Conservation (phyloP, 2,329 filamentous ascomycete genomes). For the Chalaropsis ovoidea region DNA sequence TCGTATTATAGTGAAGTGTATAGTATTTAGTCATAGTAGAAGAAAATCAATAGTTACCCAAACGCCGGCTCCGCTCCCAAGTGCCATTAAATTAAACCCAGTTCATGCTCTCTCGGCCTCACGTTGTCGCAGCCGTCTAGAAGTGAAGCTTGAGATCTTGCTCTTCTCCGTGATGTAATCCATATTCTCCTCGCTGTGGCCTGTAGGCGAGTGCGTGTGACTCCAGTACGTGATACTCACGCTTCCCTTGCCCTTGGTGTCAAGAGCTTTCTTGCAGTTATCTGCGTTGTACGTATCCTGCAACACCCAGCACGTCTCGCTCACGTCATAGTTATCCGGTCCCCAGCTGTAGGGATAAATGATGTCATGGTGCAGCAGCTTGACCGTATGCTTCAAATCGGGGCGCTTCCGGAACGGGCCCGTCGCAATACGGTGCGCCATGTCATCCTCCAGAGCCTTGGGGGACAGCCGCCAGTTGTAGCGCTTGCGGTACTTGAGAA, state of each 20-base stretch:
- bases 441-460: constrained; percentile 6
- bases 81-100: not conserved
- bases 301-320: constrained; percentile 28
- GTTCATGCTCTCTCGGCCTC: not conserved
- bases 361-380: constrained; percentile 27
- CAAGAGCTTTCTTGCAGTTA: constrained; percentile 27
- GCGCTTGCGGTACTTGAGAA: constrained; percentile 23
- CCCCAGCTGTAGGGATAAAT: constrained; percentile 30
- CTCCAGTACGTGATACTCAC: constrained; percentile 30
- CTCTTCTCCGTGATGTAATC: constrained; percentile 1
- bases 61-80: constrained; percentile 2
- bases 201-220: constrained; percentile 27
- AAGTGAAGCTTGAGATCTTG: not conserved
- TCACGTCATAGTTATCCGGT: constrained; percentile 22
- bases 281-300: constrained; percentile 25
- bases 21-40: not conserved
- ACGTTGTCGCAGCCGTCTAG: not conserved
- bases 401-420: constrained; percentile 12
- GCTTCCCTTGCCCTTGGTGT: constrained; percentile 27
- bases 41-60: not conserved
- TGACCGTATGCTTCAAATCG: constrained; percentile 25
- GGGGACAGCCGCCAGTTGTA: constrained; percentile 14
- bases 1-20: not conserved
- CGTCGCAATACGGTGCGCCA: constrained; percentile 17
- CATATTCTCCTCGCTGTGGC: constrained; percentile 20